Evolutionary conservation across 768 basidiomycete genomes (phyloP), one percentile per base, ranked within the genome.

Genomic region (Gelatoporia subvermispora): DNA sequence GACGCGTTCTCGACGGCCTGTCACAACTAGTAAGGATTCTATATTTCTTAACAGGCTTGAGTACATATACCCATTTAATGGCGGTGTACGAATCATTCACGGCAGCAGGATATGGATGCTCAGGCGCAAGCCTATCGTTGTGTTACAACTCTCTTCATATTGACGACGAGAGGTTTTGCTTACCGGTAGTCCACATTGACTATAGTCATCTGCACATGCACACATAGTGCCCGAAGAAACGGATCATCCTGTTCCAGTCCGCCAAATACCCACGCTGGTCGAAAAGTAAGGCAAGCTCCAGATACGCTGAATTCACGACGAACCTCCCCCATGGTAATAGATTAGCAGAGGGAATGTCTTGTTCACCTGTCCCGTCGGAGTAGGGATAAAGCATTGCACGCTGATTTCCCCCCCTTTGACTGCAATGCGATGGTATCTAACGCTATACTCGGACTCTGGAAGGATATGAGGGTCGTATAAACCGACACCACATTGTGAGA

Each of bases 51-150:
- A 13, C 2, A 23, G 8, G 1, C 0, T 35, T n/a, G 23, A 16
- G 22, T 43, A n/a, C n/a, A n/a, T 54, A 11, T 22, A 62, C 62
- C 61, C 61, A 62, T 57, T 62, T 59, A 20, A 64, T n/a, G 0
- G 51, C 54, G n/a, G 55, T 53, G 41, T 53, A 61, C 31, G 48
- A 45, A 42, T 64, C 60, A 35, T 64, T 47, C n/a, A 54, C 16
- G 4, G 45, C 47, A 8, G 45, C 54, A 3, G 63, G 20, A 23
- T 20, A 18, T 24, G 11, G 13, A 20, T n/a, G 17, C 7, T 31
- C 28, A 13, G 13, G 13, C 5, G 13, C 28, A 31, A 5, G 28
- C 5, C 28, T 60, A 42, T 16, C 41, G 11, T 31, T 31, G 28
- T 5, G 28, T 31, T 13, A 31, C 7, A 13, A 31, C 5, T 31